A percentile compares a stretch with the other conserved stretches of the same genome.
Evolutionary conservation across 805 yeast species (phyloP).

Genomic region (Isabelozyma rhagii): DNA sequence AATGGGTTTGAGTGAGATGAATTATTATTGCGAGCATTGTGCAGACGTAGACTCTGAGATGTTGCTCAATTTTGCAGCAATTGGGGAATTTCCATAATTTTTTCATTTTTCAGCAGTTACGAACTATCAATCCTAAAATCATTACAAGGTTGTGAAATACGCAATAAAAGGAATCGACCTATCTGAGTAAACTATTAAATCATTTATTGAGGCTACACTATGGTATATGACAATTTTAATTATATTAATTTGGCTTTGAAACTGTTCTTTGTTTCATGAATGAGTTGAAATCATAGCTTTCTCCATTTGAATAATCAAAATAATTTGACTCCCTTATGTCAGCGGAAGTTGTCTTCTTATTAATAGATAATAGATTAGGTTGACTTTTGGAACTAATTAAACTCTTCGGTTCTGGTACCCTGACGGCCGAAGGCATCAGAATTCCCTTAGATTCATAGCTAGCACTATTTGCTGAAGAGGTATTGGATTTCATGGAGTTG

Average conservation of each 20-base stretch:
- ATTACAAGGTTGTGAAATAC: not conserved
- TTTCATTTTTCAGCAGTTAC: no score
- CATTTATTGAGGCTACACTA: not conserved
- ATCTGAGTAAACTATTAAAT: not conserved
- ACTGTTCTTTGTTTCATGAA: slow-evolving; percentile 27
- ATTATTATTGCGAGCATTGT: no score
- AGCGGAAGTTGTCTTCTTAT: not conserved
- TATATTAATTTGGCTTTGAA: slow-evolving; percentile 4
- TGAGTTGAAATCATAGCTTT: slow-evolving; percentile 35
- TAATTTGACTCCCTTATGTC: slow-evolving; percentile 19
- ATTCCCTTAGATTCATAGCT: slow-evolving; percentile 18
- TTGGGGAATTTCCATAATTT: no score
- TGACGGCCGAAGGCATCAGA: slow-evolving; percentile 9
- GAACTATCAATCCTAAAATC: no score
- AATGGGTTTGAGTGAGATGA: no score
- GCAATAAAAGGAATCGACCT: not conserved
- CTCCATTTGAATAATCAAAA: slow-evolving; percentile 31
- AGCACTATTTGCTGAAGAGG: slow-evolving; percentile 7
- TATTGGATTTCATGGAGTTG: not conserved
- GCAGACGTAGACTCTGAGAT: no score
- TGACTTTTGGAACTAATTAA: slow-evolving; percentile 1
- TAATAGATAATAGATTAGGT: not conserved
- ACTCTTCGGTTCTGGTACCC: not conserved
- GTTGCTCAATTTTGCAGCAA: no score
- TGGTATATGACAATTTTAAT: not conserved